A percentile compares a stretch with the other conserved stretches of the same genome.
Conservation (phyloP, 2,329 filamentous ascomycete genomes). For the Monosporascus sp. region DNA sequence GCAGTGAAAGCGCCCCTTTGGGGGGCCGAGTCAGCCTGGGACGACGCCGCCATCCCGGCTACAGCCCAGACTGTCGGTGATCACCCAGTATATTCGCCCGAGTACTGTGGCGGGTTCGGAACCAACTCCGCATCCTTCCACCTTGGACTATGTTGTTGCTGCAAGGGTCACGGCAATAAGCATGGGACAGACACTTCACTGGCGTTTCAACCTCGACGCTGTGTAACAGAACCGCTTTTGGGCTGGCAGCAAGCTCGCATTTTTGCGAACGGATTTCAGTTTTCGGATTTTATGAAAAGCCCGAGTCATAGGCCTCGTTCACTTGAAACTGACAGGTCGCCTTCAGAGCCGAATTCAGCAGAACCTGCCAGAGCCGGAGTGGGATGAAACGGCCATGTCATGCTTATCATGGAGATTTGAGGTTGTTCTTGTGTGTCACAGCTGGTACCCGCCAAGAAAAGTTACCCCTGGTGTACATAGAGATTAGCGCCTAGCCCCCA, state of each 20-base stretch:
- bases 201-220: not conserved
- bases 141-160: not conserved
- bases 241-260: not conserved
- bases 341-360: no score
- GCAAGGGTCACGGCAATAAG: not conserved
- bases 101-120: not conserved
- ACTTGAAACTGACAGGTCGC: no score
- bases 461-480: no score
- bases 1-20: not conserved
- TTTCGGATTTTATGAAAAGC: not conserved
- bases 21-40: not conserved
- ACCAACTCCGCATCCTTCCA: not conserved
- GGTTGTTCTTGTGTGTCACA: not conserved
- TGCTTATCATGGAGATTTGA: not conserved
- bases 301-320: no score
- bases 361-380: no score
- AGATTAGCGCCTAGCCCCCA: no score
- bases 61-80: not conserved
- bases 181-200: not conserved
- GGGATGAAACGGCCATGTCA: no score
- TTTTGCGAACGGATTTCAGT: not conserved
- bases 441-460: not conserved
- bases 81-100: not conserved
- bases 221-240: not conserved
- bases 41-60: no score